Base-by-base conservation (phyloP, 169 alveolate genomes). In the Eimeria necatrix region DNA sequence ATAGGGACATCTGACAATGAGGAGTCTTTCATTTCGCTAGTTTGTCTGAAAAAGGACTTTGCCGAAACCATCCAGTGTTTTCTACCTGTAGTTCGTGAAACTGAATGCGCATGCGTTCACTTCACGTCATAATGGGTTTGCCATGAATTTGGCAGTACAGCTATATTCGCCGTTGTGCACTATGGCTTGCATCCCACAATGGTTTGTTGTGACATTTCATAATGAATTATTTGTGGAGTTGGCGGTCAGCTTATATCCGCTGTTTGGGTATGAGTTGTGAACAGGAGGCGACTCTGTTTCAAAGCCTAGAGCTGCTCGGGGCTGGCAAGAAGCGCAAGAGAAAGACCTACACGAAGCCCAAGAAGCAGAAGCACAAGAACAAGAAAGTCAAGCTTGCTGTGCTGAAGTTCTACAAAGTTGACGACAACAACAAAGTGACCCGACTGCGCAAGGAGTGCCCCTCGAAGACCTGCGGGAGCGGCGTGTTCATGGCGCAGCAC, bases 401-500 rank as follows among this genome's bases (percentile, higher is more conserved):
- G 68, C 98, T 99, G 96, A 98, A 98, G 96, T 98, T 97, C 97
- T 98, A 99, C 99, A 98, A 98, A 95, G 99, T 99, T 64, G 99
- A 99, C 94, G 98, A 97, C 71, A 98, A 97, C 70, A 99, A 98
- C 97, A 98, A 98, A 97, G 99, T 99, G 84, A 98, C 98, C 56
- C 98, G 99, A 83, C 96, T 98, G 78, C 98, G 99, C 96, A 98
- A 98, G 96, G 99, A 98, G 95, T 99, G 99, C 96, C 99, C 99
- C 59, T 95, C 97, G 59, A 98, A 96, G 76, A 95, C 98, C 86
- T 99, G 99, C 96, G 99, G 99, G 81, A 97, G 99, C 41, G 99
- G 99, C 76, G 99, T 99, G 68, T 99, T 99, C 98, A 99, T 99
- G 99, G 99, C 99, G 41, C 98, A 98, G 94, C 99, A 99, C 98